Evolutionary conservation across 768 basidiomycete species (phyloP), one percentile per base, ranked within the genome.

Genomic region (Pulveroboletus ravenelii): DNA sequence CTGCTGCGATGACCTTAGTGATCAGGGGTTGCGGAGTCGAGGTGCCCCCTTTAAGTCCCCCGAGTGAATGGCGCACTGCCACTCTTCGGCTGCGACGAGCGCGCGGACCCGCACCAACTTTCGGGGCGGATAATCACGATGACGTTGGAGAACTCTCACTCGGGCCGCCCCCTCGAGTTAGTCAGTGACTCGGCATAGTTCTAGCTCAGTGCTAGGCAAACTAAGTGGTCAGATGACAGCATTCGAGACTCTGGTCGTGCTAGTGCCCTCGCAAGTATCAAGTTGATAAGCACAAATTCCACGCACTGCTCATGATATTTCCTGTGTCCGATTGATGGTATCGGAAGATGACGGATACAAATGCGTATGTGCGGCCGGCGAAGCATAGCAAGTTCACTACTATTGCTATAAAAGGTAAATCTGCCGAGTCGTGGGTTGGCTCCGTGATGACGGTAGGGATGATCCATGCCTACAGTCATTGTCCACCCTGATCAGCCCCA

Each of bases 1-100:
- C 34, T 52, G 40, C 47, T 64, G 56, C 60, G 52, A 44, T 58
- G 53, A 50, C 57, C 55, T 39, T 40, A 52, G 18, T 29, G 52
- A 62, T 60, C 58, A 39, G 42, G 45, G 46, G 42, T 12, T 38
- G 41, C 44, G 41, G 52, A 36, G 37, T 35, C n/a, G 30, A 13
- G 42, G 27, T 35, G 34, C 30, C 51, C 49, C 41, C 41, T 55
- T 56, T 58, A 52, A 58, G 25, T 1, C 25, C 45, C 46, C 52
- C 36, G 40, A 50, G 31, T 38, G 18, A 36, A 45, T 20, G 2
- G 7, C 15, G 27, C 65, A 67, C 57, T 25, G 66, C 66, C 66
- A 68, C 55, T 42, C 29, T 20, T 50, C 35, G 44, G 32, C 25
- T 27, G 35, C 6, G 1, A 41, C 23, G 14, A n/a, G 10, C 27